These are phyloP conservation scores for Penicillium goetzii DNA, from an alignment of 495 filamentous ascomycete species.

Conservation along the genomic window DNA sequence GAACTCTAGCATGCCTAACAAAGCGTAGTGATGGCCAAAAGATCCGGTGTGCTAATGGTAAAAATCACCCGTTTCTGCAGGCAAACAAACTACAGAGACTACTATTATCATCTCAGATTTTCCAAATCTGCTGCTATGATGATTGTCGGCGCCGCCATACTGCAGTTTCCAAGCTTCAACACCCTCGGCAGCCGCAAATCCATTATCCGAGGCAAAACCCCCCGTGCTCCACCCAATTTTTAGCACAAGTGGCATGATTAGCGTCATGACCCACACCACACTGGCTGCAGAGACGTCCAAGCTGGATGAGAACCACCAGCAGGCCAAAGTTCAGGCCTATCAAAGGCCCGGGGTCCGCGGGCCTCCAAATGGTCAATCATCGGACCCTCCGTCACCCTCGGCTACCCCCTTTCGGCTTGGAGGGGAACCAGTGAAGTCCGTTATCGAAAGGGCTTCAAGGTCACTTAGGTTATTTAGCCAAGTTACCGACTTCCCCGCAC, in stretches of 20 bases:
- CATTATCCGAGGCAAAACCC: slow-evolving; percentile 13
- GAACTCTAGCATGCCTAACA: no score
- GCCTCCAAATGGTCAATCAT: neutral
- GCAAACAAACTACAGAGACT: neutral
- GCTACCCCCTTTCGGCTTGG: neutral
- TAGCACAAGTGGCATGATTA: neutral
- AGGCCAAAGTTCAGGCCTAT: neutral
- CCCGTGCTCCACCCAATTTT: neutral
- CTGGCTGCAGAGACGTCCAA: neutral
- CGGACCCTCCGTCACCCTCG: slow-evolving; percentile 6
- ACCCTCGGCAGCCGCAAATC: slow-evolving; percentile 13
- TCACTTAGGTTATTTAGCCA: neutral
- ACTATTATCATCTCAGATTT: neutral
- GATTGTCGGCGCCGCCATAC: neutral
- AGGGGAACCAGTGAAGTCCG: neutral
- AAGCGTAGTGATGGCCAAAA: no score
- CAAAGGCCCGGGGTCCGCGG: neutral
- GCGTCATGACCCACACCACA: slow-evolving; percentile 5
- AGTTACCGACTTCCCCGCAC: slow-evolving; percentile 25
- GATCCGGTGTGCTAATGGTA: no score
- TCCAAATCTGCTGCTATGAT: neutral
- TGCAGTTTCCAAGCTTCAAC: neutral
- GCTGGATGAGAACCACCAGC: neutral
- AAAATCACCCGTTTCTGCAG: no score
- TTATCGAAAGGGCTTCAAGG: neutral